phyloP scores from a whole-genome alignment of 169 alveolate species.

The Babesia bovis region DNA sequence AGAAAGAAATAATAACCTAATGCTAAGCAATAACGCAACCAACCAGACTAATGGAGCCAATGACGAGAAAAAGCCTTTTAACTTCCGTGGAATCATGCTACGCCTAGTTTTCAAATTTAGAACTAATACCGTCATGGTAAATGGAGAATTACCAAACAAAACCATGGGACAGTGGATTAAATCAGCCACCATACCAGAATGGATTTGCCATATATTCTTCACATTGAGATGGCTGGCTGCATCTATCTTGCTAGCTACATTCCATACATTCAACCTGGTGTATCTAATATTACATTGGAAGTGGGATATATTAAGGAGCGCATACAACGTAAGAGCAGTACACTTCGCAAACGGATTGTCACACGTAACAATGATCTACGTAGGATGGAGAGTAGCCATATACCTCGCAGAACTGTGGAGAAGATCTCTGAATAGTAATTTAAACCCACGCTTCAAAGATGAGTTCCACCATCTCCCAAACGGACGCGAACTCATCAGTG shows the following conservation, averaged over 20 bases:
- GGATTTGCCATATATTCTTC: not conserved
- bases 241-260: not conserved
- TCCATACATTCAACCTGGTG: not conserved
- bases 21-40: not conserved
- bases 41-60: not conserved
- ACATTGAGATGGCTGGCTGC: constrained; percentile 4
- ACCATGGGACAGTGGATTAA: constrained; percentile 2
- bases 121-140: constrained; percentile 3
- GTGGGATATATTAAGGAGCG: not conserved
- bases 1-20: not conserved
- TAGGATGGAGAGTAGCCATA: not conserved
- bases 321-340: not conserved
- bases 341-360: constrained; percentile 2
- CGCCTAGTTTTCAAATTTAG: not conserved
- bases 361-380: not conserved
- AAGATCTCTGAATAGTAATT: not conserved
- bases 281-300: not conserved
- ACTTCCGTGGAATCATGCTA: not conserved
- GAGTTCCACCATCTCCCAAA: not conserved
- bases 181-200: not conserved
- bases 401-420: not conserved
- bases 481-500: not conserved
- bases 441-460: not conserved
- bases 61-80: not conserved
- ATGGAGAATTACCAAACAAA: not conserved